Conservation (phyloP, 805 yeast genomes). For the Teunomyces kruisii region DNA sequence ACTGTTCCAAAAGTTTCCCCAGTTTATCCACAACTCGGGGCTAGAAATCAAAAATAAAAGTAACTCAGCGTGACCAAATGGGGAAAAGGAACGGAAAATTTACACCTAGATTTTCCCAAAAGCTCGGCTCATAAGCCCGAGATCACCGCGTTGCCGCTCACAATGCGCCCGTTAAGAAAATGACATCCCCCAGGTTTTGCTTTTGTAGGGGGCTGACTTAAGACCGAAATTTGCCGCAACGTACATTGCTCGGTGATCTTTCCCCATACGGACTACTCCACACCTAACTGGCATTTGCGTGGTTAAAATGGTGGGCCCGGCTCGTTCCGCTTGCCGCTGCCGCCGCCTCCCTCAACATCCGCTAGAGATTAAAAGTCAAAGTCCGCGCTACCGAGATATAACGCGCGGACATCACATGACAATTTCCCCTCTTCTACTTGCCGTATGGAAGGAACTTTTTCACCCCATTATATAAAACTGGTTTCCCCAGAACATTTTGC, state of each 20-base stretch:
- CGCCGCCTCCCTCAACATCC: background rate
- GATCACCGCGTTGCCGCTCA: background rate
- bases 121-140: conserved; percentile 2
- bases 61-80: background rate
- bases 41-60: background rate
- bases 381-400: conserved; percentile 1
- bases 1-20: background rate
- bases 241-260: too few species aligned
- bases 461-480: background rate
- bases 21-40: background rate
- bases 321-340: background rate
- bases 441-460: conserved; percentile 1
- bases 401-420: background rate
- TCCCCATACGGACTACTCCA: background rate
- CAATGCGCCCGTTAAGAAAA: background rate
- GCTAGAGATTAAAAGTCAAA: background rate
- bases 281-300: background rate
- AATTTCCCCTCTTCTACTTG: background rate
- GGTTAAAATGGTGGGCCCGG: background rate
- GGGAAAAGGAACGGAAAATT: conserved; percentile 5
- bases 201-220: too few species aligned
- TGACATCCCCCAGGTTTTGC: background rate
- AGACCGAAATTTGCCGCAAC: too few species aligned
- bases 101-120: background rate
- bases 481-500: background rate